phyloP scores from a whole-genome alignment of 2,329 filamentous ascomycete genomes.

The Neophaeococcomyces mojaviensis region DNA sequence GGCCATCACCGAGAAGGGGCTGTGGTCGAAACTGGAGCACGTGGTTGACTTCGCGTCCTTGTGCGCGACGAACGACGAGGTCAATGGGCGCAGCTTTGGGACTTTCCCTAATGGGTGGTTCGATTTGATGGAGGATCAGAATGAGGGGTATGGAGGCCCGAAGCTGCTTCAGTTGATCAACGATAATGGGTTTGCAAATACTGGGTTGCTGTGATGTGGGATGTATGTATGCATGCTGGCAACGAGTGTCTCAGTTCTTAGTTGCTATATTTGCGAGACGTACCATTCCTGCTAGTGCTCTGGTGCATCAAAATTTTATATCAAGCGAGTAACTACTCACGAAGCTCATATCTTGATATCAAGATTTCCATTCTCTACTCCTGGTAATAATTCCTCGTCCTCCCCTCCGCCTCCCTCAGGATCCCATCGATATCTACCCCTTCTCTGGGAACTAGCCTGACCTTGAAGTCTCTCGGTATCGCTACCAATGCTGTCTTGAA shows the following conservation, averaged over 20 bases:
- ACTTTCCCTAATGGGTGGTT: conserved; percentile 7
- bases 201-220: no score
- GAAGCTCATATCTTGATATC: no score
- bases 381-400: conserved; percentile 45
- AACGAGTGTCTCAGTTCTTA: no score
- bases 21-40: neutral
- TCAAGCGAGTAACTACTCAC: no score
- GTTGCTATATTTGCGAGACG: no score
- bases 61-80: conserved; percentile 1
- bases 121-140: conserved; percentile 2
- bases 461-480: conserved; percentile 52
- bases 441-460: conserved; percentile 46
- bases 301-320: no score
- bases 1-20: neutral
- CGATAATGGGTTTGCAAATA: no score
- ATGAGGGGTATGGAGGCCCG: neutral
- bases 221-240: neutral
- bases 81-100: conserved; percentile 3
- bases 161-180: neutral
- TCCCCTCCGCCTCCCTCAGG: conserved; percentile 35
- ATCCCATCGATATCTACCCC: conserved; percentile 31
- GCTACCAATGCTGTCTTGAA: conserved; percentile 54
- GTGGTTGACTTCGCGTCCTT: conserved; percentile 3
- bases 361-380: no score
- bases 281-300: no score